Conservation (phyloP, 2,329 filamentous ascomycete genomes). For the Coniochaeta hoffmannii region DNA sequence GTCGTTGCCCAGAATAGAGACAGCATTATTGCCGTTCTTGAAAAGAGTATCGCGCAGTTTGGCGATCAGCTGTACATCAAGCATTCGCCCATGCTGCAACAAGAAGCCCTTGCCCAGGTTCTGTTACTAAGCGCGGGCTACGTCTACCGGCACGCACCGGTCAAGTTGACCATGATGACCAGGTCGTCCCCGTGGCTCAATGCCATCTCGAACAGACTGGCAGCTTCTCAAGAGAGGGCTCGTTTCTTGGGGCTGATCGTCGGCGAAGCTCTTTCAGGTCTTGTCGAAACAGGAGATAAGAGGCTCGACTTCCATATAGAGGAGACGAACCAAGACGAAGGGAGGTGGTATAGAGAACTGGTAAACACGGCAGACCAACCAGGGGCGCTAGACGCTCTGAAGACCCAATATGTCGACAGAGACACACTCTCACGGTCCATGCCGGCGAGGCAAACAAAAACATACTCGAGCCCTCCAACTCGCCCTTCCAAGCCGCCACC, state of each 20-base stretch:
- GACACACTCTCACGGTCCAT: slow-evolving; percentile 5
- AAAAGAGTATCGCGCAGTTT: slow-evolving; percentile 66
- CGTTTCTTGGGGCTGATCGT: slow-evolving; percentile 85
- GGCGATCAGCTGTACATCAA: slow-evolving; percentile 82
- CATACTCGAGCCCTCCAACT: slow-evolving; percentile 10
- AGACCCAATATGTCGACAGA: slow-evolving; percentile 9
- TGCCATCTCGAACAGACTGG: slow-evolving; percentile 77
- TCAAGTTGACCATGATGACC: slow-evolving; percentile 60
- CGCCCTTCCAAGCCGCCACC: slow-evolving; percentile 22
- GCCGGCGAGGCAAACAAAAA: slow-evolving; percentile 18
- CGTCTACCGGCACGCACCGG: slow-evolving; percentile 56
- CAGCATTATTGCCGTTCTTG: slow-evolving; percentile 48
- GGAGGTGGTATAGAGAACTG: slow-evolving; percentile 65
- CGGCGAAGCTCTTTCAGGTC: slow-evolving; percentile 60
- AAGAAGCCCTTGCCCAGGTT: slow-evolving; percentile 79
- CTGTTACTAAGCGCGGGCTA: slow-evolving; percentile 73
- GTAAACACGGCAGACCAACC: slow-evolving; percentile 53
- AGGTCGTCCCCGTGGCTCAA: slow-evolving; percentile 68
- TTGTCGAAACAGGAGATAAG: slow-evolving; percentile 62
- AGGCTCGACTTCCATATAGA: slow-evolving; percentile 79
- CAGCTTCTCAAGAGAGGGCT: slow-evolving; percentile 64
- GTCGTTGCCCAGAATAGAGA: slow-evolving; percentile 45
- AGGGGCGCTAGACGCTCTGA: slow-evolving; percentile 48
- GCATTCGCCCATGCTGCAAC: slow-evolving; percentile 75
- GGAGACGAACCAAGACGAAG: slow-evolving; percentile 66